A percentile compares a stretch with the other conserved stretches of the same genome.
These are phyloP conservation scores for Fusarium sublunatum DNA, from an alignment of 2,329 filamentous ascomycete species.

Conservation along the genomic window DNA sequence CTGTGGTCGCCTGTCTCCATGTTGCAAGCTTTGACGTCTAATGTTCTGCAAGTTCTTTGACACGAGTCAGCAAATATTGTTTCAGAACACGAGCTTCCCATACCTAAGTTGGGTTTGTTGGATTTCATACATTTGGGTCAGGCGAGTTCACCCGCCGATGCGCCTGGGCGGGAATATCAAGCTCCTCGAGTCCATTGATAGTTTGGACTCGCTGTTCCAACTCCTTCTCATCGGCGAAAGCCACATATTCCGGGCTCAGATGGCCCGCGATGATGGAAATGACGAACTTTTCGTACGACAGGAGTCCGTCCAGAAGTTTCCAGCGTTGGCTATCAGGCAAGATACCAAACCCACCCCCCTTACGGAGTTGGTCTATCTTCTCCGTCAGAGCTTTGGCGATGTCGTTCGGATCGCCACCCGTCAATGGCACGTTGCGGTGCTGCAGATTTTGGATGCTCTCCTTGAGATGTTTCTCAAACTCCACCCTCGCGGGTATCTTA, in stretches of 20 bases:
- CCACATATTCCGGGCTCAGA: constrained; percentile 47
- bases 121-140: constrained; percentile 51
- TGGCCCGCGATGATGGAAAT: constrained; percentile 45
- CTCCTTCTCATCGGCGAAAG: constrained; percentile 40
- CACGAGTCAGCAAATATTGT: constrained; percentile 22
- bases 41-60: constrained; percentile 51
- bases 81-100: background rate
- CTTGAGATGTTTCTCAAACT: constrained; percentile 43
- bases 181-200: constrained; percentile 44
- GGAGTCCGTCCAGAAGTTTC: constrained; percentile 47
- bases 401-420: background rate
- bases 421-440: constrained; percentile 11
- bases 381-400: constrained; percentile 39
- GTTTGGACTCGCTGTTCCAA: constrained; percentile 44
- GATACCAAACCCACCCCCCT: constrained; percentile 44
- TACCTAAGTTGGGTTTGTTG: background rate
- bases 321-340: constrained; percentile 52
- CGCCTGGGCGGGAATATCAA: constrained; percentile 44
- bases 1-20: constrained; percentile 18
- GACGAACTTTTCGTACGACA: constrained; percentile 48
- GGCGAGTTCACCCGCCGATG: constrained; percentile 30
- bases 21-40: constrained; percentile 33
- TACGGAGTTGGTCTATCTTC: constrained; percentile 44
- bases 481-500: constrained; percentile 37
- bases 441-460: constrained; percentile 27